phyloP scores from a whole-genome alignment of 2,329 filamentous ascomycete species.

The Colletotrichum camelliae region DNA sequence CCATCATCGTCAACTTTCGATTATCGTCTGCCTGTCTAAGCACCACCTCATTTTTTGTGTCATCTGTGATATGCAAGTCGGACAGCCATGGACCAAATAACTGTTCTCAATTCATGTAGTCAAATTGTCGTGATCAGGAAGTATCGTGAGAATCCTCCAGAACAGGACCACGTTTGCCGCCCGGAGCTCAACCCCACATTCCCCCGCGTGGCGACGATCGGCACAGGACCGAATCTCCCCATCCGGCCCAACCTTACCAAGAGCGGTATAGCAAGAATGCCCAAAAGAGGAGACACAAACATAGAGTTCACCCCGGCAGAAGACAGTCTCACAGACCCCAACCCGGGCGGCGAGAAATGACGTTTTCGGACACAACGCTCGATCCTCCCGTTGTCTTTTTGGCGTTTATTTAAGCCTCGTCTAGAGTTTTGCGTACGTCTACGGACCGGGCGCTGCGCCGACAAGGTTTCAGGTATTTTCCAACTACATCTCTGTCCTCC shows the following conservation, averaged over 20 bases:
- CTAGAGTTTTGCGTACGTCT: background rate
- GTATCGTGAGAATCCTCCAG: background rate
- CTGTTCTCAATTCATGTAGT: background rate
- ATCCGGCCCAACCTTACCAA: background rate
- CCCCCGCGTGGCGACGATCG: background rate
- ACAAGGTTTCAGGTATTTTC: background rate
- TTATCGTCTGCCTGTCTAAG: background rate
- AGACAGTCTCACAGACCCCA: background rate
- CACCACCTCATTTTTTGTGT: too few species aligned
- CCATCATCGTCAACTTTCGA: background rate
- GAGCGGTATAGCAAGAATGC: background rate
- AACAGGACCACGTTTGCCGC: background rate
- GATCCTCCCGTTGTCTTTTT: background rate
- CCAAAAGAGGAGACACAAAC: background rate
- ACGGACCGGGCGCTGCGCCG: background rate
- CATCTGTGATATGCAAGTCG: too few species aligned
- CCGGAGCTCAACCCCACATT: background rate
- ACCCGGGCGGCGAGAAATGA: background rate
- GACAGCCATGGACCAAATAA: too few species aligned
- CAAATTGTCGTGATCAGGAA: rapidly evolving
- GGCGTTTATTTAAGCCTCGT: background rate
- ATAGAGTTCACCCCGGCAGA: background rate
- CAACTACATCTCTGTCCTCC: background rate
- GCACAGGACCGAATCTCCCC: background rate
- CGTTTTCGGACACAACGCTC: background rate